Evolutionary conservation across 345 rosid genomes (phyloP).

Genomic region (Microthlaspi erraticum): DNA sequence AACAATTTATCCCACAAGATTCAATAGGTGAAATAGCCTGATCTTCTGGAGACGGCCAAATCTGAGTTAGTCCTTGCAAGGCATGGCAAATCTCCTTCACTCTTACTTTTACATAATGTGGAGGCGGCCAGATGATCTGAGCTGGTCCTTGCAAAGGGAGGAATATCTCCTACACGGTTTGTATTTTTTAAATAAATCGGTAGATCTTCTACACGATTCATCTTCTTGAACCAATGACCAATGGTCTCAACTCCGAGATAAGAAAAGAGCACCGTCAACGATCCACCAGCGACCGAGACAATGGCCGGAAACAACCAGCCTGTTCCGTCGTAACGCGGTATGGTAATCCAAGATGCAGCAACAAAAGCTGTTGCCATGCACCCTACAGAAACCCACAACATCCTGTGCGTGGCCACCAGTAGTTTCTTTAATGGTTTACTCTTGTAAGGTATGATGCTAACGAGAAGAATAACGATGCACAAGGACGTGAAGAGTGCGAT

Average conservation of each 20-base stretch:
- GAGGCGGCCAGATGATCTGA: no score
- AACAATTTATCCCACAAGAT: no score
- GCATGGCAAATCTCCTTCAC: no score
- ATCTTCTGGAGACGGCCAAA: background rate
- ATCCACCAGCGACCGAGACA: conserved; percentile 51
- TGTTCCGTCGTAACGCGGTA: conserved; percentile 50
- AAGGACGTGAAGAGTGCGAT: conserved; percentile 61
- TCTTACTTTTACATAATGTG: no score
- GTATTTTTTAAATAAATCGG: no score
- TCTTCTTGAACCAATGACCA: conserved; percentile 48
- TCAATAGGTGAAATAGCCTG: conserved; percentile 34
- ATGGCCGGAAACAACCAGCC: conserved; percentile 50
- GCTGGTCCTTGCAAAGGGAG: conserved; percentile 30
- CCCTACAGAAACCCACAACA: conserved; percentile 63
- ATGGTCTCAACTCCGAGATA: conserved; percentile 51
- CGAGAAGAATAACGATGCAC: conserved; percentile 58
- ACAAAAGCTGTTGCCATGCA: conserved; percentile 65
- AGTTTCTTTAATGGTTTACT: conserved; percentile 58
- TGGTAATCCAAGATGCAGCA: conserved; percentile 58
- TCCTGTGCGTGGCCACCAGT: conserved; percentile 55
- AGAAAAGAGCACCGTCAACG: conserved; percentile 42
- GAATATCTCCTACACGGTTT: background rate
- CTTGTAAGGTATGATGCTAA: conserved; percentile 65
- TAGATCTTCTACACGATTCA: background rate
- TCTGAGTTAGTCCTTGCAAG: no score